These are phyloP conservation scores for Hypomontagnella submonticulosa DNA, from an alignment of 495 filamentous ascomycete species.

Conservation along the genomic window DNA sequence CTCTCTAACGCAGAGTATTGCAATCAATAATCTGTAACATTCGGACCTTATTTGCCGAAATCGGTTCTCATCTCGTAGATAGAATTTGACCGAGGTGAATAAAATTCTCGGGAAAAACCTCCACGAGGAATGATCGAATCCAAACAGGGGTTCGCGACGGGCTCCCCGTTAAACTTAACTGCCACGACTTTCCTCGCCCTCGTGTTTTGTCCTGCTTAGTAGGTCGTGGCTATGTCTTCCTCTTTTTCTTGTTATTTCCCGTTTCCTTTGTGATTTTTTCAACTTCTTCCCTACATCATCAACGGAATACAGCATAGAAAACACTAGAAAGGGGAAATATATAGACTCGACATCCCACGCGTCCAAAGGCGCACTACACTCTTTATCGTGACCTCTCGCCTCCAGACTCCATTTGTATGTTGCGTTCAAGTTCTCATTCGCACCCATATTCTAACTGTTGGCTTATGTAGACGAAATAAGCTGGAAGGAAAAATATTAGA, in stretches of 20 bases:
- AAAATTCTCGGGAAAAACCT: conserved; percentile 43
- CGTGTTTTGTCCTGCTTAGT: conserved; percentile 12
- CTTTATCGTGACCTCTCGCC: conserved; percentile 33
- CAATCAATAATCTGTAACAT: conserved; percentile 38
- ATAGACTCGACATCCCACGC: conserved; percentile 32
- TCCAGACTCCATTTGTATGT: conserved; percentile 31
- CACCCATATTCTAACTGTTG: conserved; percentile 22
- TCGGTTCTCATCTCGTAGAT: conserved; percentile 33
- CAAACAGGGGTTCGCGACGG: conserved; percentile 35
- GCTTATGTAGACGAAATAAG: conserved; percentile 20
- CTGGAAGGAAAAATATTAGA: conserved; percentile 21
- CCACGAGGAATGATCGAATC: conserved; percentile 41
- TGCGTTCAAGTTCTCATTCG: not conserved
- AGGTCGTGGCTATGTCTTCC: conserved; percentile 24
- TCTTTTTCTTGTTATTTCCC: conserved; percentile 13
- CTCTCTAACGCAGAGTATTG: conserved; percentile 36
- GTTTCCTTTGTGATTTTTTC: conserved; percentile 25
- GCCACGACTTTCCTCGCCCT: conserved; percentile 28
- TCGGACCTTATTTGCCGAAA: conserved; percentile 40
- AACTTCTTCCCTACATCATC: conserved; percentile 26
- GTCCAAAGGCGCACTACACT: conserved; percentile 31
- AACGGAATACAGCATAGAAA: conserved; percentile 15
- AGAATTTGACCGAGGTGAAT: conserved; percentile 45
- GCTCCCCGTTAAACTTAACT: conserved; percentile 31
- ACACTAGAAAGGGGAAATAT: conserved; percentile 18